Evolutionary conservation across 139 green algal species (phyloP), one percentile per base, ranked within the genome.

Genomic region (Auxenochlorella protothecoides): DNA sequence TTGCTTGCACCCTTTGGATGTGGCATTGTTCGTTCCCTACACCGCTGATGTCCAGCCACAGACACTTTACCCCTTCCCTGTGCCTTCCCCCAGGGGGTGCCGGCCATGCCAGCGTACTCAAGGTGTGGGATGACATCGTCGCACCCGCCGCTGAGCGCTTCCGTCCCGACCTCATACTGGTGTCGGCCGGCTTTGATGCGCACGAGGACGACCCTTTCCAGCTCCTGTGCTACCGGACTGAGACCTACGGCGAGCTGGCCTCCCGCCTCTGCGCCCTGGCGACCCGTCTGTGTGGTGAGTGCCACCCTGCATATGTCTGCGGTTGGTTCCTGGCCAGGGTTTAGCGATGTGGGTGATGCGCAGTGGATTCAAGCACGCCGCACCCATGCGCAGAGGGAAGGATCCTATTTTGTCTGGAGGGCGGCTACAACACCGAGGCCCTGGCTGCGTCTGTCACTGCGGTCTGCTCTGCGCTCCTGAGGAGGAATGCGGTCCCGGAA

Each of bases 141-240:
- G 75, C 63, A 4, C 93, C 93, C 2, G 89, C 89, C 10, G 82
- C 83, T 4, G 55, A 63, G 14, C 66, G 79, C 5, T 97, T 96
- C 74, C 59, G 80, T 51, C 92, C 92, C 51, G 88, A 97, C 61
- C 85, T 97, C 63, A 85, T 97, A 13, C 66, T 88, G 15, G 72
- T 89, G 52, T 73, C 61, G 3, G 83, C 87, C 68, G 89, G 90
- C 57, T 98, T 92, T 75, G 93, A 98, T 68, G 90, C 88, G 0
- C 93, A 98, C 68, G 93, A 83, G 82, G 5, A 71, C 4, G 93
- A 98, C 75, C 90, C 92, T 4, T 74, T 98, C 66, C 66, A 72
- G 72, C 59, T 53, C 53, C 72, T 77, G 72, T 66, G 72, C 66
- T 54, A 72, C 27, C 65, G 65, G 27, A 69, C 27, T 44, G 55